Base-by-base conservation (phyloP, 2,329 filamentous ascomycete species). In the Cladosporium austrohemisphaericum region DNA sequence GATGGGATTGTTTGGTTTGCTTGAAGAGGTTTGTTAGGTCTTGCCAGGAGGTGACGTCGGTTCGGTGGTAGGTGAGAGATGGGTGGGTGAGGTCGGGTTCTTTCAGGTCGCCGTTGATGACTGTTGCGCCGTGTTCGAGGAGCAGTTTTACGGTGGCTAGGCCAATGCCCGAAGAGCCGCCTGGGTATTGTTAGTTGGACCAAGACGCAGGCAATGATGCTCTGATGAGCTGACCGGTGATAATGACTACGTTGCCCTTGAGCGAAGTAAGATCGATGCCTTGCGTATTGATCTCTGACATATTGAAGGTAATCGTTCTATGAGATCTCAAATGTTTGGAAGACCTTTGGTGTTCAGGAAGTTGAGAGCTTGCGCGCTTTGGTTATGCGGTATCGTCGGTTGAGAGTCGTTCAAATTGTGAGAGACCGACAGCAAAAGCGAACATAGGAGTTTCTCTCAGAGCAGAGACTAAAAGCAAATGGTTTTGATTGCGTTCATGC, bases 101-200 rank as follows among this genome's bases (percentile, higher is more conserved):
- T 31, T 75, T 73, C 33, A 81, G 52, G 57, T 84, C 81, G 28
- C 70, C 75, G 20, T 72, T 74, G 51, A 81, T 71, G 14, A 84
- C 79, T 13, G 68, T 71, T 22, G 78, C 80, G 16, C 78, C 79
- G 1, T 75, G 62, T 1, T 71, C 65, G 6, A 83, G 67, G 11
- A 82, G 71, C 2, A 77, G 66, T 7, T 73, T 62, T 6, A 74
- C 71, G 1, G 80, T 81, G 47, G 76, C 76, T 11, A 81, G 71
- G 25, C 80, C 80, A 46, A 84, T 84, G 13, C 81, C 81, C 2
- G 78, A 80, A 0, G 77, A 78, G 49, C 77, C 77, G 41, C 80
- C 79, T 75, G 29, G 40, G 22, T n/a, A 22, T 11, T 8, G 33
- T 11, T 5, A n/a, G 36, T 44, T 35, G 41, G 48, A 7, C 16